Base-by-base conservation (phyloP, 441 rosid genomes). In the Bocquillonia castaneifolia region DNA sequence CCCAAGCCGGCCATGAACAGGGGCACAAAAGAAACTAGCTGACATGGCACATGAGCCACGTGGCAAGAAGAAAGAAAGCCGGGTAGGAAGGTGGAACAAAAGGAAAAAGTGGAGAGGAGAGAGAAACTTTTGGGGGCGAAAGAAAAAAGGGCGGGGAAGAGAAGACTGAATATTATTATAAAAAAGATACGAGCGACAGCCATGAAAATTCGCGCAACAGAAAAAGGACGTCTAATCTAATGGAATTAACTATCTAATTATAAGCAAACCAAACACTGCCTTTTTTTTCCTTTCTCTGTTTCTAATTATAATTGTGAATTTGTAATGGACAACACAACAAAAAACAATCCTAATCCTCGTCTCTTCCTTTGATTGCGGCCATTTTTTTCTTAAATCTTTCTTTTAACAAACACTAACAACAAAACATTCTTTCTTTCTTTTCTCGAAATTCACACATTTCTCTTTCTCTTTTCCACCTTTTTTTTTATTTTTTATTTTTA, bases 181-280 rank as follows among this genome's bases (percentile, higher is more conserved):
- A 1, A 36, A n/a, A n/a, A n/a, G n/a, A n/a, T n/a, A 10, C 57
- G 12, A 70, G 77, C 61, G 83, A 84, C 74, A 72, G 86, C 76
- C 85, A 82, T 81, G 86, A 83, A 88, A 85, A 70, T 69, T 73
- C 82, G 79, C 84, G 50, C 12, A 77, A 73, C 65, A 64, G 42
- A 70, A 47, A 57, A 64, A 18, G 58, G 26, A 12, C 45, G 17
- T 45, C 59, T 53, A 59, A 47, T 36, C 63, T 48, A 47, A 31
- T 26, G 61, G 42, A 39, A 37, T 47, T 47, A 31, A 31, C 47
- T 3, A 0, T 36, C 10, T 36, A 36, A 3, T 10, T 36, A 10
- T 31, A 36, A 32, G 3, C 31, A 31, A 22, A 5, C 5, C 28
- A 55, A 26, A 29, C n/a, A 55, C 12, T 31, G 13, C 23, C 31